Evolutionary conservation across 208 protist genomes (phyloP).

Genomic region (Angomonas deanei): DNA sequence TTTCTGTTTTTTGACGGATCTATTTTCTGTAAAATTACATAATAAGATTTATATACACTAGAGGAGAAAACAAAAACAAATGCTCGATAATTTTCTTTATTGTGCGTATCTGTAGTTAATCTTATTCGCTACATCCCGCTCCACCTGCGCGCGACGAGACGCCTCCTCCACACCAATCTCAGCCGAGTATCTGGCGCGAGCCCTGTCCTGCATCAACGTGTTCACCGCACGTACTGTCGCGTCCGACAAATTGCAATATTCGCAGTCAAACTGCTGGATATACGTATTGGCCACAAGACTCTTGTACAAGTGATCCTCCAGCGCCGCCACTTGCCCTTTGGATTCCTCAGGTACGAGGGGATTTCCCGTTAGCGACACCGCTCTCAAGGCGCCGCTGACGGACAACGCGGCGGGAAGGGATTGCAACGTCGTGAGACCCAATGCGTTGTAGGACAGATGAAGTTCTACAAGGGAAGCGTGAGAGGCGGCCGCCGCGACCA

Average conservation of each 20-base stretch:
- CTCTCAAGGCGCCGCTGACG: constrained; percentile 27
- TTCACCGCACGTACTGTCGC: constrained; percentile 44
- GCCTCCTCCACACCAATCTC: constrained; percentile 20
- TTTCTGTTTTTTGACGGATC: not conserved
- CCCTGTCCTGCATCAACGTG: constrained; percentile 24
- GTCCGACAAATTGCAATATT: constrained; percentile 37
- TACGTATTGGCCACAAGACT: constrained; percentile 35
- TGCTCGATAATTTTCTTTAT: not conserved
- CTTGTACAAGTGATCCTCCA: not conserved
- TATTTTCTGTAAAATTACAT: not conserved
- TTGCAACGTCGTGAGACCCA: constrained; percentile 35
- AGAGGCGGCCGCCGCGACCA: constrained; percentile 40
- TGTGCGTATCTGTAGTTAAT: constrained; percentile 16
- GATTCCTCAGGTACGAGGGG: constrained; percentile 20
- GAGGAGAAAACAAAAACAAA: not conserved
- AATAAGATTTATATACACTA: not conserved
- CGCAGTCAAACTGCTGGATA: constrained; percentile 59
- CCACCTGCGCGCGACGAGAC: constrained; percentile 13
- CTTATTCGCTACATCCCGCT: constrained; percentile 14
- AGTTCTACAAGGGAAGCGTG: constrained; percentile 41
- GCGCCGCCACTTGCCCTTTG: not conserved
- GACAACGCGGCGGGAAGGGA: constrained; percentile 58
- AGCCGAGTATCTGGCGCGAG: constrained; percentile 15
- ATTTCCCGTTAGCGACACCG: constrained; percentile 74
- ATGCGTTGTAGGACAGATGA: constrained; percentile 41